Evolutionary conservation across 2,329 filamentous ascomycete genomes (phyloP).

Genomic region (Colletotrichum melonis): DNA sequence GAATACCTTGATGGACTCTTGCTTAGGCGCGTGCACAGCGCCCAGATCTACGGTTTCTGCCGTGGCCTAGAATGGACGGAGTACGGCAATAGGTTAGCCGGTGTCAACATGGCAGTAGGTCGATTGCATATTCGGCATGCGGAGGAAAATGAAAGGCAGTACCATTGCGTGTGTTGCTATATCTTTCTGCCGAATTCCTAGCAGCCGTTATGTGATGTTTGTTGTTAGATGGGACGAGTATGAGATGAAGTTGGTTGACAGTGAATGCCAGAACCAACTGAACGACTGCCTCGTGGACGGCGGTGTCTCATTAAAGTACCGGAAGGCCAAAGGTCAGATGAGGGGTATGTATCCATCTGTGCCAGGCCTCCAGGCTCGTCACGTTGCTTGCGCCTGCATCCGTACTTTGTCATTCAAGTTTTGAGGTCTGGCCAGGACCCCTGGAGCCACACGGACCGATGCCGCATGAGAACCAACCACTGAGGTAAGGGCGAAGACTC

Average conservation of each 20-base stretch:
- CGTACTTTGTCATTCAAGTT: not conserved
- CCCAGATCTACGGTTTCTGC: constrained; percentile 65
- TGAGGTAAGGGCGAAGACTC: not conserved
- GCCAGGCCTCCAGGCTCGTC: not conserved
- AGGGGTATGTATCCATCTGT: not conserved
- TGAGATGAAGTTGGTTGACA: not conserved
- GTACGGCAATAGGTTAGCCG: not conserved
- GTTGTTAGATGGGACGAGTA: not conserved
- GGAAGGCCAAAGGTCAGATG: not conserved
- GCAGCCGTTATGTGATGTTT: not conserved
- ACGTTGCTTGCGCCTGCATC: not conserved
- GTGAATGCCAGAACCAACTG: not conserved
- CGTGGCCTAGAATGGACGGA: constrained; percentile 52
- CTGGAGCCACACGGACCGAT: not conserved
- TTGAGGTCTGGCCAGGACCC: not conserved
- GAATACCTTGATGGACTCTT: constrained; percentile 63
- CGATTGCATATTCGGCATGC: not conserved
- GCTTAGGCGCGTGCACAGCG: constrained; percentile 58
- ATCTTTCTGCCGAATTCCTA: not conserved
- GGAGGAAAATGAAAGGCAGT: not conserved
- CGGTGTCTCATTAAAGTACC: not conserved
- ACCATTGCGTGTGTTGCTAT: not conserved
- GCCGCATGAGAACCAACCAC: not conserved
- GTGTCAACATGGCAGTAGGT: not conserved
- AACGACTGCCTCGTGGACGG: too few relatives aligned